Percentiles rank a stretch among this genome's conserved stretches.
These are phyloP conservation scores for Backusella tuberculispora DNA, from an alignment of 192 early-diverging fungal species.

Conservation along the genomic window DNA sequence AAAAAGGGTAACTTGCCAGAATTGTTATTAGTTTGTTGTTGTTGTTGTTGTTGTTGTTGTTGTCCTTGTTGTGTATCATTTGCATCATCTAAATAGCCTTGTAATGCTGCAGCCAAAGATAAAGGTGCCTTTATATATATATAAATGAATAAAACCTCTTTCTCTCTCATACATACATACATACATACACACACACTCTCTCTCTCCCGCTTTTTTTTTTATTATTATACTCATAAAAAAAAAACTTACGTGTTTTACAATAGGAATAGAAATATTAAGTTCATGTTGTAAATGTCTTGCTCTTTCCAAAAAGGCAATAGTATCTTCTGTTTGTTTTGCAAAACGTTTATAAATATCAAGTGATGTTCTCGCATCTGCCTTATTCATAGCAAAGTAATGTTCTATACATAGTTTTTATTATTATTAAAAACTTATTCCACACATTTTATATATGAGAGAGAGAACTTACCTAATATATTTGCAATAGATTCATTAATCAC, in stretches of 20 bases:
- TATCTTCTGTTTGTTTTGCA: slow-evolving; percentile 72
- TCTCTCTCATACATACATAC: not conserved
- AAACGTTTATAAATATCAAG: slow-evolving; percentile 80
- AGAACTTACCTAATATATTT: slow-evolving; percentile 66
- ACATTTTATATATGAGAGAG: not conserved
- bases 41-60: not conserved
- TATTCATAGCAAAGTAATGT: slow-evolving; percentile 77
- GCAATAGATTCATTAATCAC: slow-evolving; percentile 83
- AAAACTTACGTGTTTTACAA: slow-evolving; percentile 71
- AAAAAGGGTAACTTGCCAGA: not conserved
- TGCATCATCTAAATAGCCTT: slow-evolving; percentile 39
- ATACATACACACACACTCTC: not conserved
- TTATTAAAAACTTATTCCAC: not conserved
- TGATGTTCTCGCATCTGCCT: slow-evolving; percentile 63
- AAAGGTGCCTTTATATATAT: slow-evolving; percentile 31
- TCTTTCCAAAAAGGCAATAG: slow-evolving; percentile 70
- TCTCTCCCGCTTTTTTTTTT: not conserved
- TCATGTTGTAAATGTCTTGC: slow-evolving; percentile 62
- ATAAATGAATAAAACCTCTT: no score
- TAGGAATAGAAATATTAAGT: slow-evolving; percentile 73
- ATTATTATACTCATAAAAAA: not conserved
- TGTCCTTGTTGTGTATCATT: slow-evolving; percentile 4
- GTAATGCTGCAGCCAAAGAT: slow-evolving; percentile 38
- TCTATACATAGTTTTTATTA: slow-evolving; percentile 51
- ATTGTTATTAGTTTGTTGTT: not conserved